These are phyloP conservation scores for Tolypocladium ophioglossoides DNA, from an alignment of 2,329 filamentous ascomycete genomes.

Conservation along the genomic window DNA sequence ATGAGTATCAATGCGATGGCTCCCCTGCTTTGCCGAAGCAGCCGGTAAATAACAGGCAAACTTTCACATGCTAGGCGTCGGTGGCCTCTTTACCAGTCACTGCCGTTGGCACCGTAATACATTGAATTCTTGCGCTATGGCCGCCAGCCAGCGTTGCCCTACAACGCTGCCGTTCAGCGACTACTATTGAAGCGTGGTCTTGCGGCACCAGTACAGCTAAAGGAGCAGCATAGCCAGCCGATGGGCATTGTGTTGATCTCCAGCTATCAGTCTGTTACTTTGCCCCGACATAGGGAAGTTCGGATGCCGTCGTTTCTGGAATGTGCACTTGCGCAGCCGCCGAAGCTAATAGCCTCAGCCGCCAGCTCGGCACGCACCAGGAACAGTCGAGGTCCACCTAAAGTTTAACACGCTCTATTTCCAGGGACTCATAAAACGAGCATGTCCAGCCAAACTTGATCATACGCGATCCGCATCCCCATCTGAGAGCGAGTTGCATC, in stretches of 20 bases:
- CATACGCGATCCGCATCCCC: not conserved
- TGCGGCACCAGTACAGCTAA: not conserved
- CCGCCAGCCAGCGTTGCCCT: not conserved
- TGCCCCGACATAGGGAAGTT: not conserved
- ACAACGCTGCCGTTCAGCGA: not conserved
- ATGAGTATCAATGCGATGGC: not conserved
- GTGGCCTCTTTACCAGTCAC: too few species aligned
- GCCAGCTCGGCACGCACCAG: not conserved
- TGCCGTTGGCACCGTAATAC: not conserved
- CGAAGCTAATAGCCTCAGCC: not conserved
- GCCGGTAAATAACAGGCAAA: not conserved
- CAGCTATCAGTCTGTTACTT: not conserved
- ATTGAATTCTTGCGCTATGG: not conserved
- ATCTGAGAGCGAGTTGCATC: not conserved
- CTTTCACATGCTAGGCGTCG: too few species aligned
- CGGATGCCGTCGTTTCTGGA: not conserved
- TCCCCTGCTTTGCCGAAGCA: not conserved
- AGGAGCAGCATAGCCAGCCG: not conserved
- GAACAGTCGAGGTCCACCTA: not conserved
- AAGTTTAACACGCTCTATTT: too few species aligned
- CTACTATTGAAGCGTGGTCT: not conserved
- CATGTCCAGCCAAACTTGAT: not conserved
- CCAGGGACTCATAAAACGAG: not conserved
- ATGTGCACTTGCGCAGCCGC: not conserved
- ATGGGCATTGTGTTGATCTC: not conserved